Base-by-base conservation (phyloP, 768 basidiomycete genomes). In the Russula emetica region DNA sequence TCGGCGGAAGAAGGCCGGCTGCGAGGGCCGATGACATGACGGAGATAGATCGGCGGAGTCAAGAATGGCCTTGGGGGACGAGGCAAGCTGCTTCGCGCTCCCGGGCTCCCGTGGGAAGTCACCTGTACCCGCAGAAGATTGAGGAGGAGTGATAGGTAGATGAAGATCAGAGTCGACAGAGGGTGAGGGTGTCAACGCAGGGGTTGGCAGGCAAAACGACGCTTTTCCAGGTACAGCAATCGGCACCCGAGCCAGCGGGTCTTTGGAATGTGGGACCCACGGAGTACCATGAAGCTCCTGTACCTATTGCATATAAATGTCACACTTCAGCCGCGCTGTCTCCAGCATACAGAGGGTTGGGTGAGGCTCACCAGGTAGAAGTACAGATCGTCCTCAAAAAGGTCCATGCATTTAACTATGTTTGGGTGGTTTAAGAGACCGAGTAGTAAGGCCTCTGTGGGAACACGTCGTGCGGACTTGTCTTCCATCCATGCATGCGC, bases 251-350 rank as follows among this genome's bases (percentile, higher is more conserved):
- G 55, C 52, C n/a, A 55, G n/a, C 65, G 74, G 44, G 67, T 73
- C 76, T 68, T 77, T 77, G 64, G 73, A 72, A 66, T 80, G 83
- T 58, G 78, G 71, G 22, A 72, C 78, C 94, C 94, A 98, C 4
- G 95, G 93, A 30, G 88, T 85, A 30, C 95, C 95, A 71, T 98
- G 95, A 30, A 96, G 78, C 74, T 96, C 94, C 77, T 94, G 92
- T 4, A 94, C 85, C 93, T 95, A 63, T 7, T 42, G 45, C 30
- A 45, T 2, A 52, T 32, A 51, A 44, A 55, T 61, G 62, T 61
- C 58, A 24, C 64, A 51, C 26, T 3, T 51, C 24, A 58, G 51
- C 54, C 40, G 32, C 57, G 58, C 30, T 54, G 51, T 47, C 49
- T 55, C 42, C 42, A 26, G 55, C n/a, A 52, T 53, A 30, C n/a